Percentiles rank a stretch among this genome's conserved stretches.
phyloP scores from a whole-genome alignment of 2,329 filamentous ascomycete species.

The Nemania serpens region DNA sequence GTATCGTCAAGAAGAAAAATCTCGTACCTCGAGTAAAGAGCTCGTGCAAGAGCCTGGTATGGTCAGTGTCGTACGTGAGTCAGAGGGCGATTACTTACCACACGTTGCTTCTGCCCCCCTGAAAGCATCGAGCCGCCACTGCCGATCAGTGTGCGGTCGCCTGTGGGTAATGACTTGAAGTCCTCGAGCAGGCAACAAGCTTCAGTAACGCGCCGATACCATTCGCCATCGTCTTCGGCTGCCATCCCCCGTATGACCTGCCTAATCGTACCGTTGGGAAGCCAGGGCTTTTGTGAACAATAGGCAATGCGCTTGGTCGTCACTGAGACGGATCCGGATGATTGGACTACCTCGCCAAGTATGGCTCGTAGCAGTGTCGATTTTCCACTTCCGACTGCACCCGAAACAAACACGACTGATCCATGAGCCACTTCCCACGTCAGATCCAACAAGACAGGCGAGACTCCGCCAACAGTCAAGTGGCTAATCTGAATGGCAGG shows the following conservation, averaged over 20 bases:
- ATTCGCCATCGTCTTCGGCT: conserved; percentile 17
- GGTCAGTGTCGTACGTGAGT: conserved; percentile 10
- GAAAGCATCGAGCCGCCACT: conserved; percentile 36
- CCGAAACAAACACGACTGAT: conserved; percentile 35
- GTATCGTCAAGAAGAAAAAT: conserved; percentile 44
- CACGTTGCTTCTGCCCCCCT: conserved; percentile 40
- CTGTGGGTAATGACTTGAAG: conserved; percentile 26
- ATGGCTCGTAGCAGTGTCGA: conserved; percentile 34
- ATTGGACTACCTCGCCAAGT: conserved; percentile 28
- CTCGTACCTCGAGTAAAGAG: conserved; percentile 39
- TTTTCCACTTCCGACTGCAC: conserved; percentile 39
- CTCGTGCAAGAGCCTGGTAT: conserved; percentile 44
- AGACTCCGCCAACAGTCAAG: neutral
- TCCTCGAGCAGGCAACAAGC: conserved; percentile 36
- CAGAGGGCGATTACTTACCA: conserved; percentile 29
- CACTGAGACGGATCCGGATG: conserved; percentile 35
- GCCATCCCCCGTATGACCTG: conserved; percentile 38
- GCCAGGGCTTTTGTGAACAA: conserved; percentile 46
- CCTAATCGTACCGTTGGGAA: conserved; percentile 43
- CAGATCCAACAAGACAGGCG: conserved; percentile 23
- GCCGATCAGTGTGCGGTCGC: conserved; percentile 31
- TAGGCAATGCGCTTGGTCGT: conserved; percentile 41
- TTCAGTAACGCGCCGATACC: conserved; percentile 41
- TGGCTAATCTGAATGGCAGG: conserved; percentile 11
- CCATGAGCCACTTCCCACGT: conserved; percentile 32